These are phyloP conservation scores for Stachybotrys elegans DNA, from an alignment of 2,329 filamentous ascomycete species.

Conservation along the genomic window DNA sequence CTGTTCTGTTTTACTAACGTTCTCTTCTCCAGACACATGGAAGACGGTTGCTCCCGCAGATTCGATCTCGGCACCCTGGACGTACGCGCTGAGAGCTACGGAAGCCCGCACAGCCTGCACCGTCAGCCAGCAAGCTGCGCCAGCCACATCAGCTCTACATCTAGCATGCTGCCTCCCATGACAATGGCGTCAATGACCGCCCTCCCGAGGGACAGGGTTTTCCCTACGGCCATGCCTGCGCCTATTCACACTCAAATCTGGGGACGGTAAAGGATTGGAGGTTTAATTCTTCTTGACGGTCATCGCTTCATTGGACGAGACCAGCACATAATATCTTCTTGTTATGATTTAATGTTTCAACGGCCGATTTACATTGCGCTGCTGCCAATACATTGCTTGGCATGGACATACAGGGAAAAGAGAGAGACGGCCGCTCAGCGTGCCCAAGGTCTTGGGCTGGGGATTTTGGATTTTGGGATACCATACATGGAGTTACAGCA, in stretches of 20 bases:
- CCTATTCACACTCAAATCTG: neutral
- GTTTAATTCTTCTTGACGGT: neutral
- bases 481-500: too few species aligned
- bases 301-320: too few species aligned
- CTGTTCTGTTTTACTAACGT: neutral
- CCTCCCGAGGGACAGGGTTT: neutral
- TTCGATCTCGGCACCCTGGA: constrained; percentile 53
- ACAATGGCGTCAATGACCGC: neutral
- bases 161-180: neutral
- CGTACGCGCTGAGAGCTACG: constrained; percentile 28
- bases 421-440: too few species aligned
- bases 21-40: constrained; percentile 60
- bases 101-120: neutral
- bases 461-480: too few species aligned
- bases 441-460: too few species aligned
- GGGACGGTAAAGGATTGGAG: neutral
- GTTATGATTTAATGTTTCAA: too few species aligned
- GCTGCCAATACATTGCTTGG: too few species aligned
- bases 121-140: neutral
- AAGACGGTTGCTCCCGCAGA: constrained; percentile 68
- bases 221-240: neutral
- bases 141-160: neutral
- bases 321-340: too few species aligned
- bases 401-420: too few species aligned
- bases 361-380: too few species aligned